A percentile compares a stretch with the other conserved stretches of the same genome.
phyloP scores from a whole-genome alignment of 2,329 filamentous ascomycete genomes.

The Aspergillus sp. region DNA sequence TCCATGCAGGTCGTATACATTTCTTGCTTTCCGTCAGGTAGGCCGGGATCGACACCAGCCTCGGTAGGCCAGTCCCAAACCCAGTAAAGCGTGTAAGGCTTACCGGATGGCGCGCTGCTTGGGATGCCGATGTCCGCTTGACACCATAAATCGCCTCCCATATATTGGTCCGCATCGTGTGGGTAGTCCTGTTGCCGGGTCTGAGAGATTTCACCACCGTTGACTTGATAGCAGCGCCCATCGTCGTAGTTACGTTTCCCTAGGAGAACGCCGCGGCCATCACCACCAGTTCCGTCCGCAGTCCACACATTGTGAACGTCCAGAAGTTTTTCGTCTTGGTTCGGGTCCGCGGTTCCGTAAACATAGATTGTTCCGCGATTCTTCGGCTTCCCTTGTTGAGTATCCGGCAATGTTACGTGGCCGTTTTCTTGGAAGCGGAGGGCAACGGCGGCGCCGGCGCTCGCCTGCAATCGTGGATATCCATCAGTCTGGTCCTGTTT shows the following conservation, averaged over 20 bases:
- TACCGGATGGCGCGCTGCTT: constrained; percentile 58
- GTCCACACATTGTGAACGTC: constrained; percentile 77
- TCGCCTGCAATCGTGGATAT: constrained; percentile 63
- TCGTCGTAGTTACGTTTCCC: constrained; percentile 83
- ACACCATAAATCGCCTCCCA: constrained; percentile 68
- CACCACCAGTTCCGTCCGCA: constrained; percentile 73
- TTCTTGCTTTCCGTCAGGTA: constrained; percentile 46
- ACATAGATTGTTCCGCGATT: constrained; percentile 73
- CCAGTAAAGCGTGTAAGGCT: constrained; percentile 84
- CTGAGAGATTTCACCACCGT: constrained; percentile 57
- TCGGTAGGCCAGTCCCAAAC: constrained; percentile 87
- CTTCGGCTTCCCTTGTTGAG: constrained; percentile 58
- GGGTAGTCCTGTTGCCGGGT: constrained; percentile 60
- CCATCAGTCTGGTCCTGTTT: constrained; percentile 56
- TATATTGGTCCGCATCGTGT: constrained; percentile 50
- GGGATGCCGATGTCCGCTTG: constrained; percentile 81
- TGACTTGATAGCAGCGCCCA: constrained; percentile 82
- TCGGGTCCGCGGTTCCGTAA: constrained; percentile 67
- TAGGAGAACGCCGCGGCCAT: constrained; percentile 73
- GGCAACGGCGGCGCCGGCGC: constrained; percentile 63
- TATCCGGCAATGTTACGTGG: constrained; percentile 64
- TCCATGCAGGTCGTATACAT: constrained; percentile 53
- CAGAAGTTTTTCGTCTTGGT: constrained; percentile 57
- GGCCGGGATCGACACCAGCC: constrained; percentile 32
- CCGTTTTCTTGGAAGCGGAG: constrained; percentile 73